phyloP scores from a whole-genome alignment of 345 rosid genomes.

The Camelina hispida region DNA sequence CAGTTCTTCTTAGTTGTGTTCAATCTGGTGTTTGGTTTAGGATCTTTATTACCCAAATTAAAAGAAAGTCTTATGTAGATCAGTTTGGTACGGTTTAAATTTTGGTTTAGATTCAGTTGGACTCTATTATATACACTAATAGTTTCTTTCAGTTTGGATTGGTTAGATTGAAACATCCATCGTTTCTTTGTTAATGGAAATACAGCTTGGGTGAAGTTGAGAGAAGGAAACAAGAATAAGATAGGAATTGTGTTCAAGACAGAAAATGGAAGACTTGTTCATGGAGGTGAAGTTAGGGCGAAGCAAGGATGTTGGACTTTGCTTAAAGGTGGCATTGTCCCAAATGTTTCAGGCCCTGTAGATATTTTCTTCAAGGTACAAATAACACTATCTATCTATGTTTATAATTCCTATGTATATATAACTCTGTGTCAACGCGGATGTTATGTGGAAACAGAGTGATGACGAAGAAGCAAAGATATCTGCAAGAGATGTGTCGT shows the following conservation, averaged over 20 bases:
- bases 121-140: background rate
- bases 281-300: conserved; percentile 59
- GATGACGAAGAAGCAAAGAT: conserved; percentile 52
- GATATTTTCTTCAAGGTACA: conserved; percentile 65
- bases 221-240: conserved; percentile 49
- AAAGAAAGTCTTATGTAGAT: background rate
- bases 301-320: conserved; percentile 77
- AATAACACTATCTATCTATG: background rate
- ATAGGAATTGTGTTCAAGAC: conserved; percentile 55
- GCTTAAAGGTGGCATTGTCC: conserved; percentile 72
- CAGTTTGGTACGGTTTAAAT: background rate
- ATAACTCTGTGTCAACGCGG: background rate
- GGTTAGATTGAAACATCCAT: conserved; percentile 5
- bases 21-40: background rate
- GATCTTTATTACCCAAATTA: background rate
- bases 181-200: background rate
- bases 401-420: background rate
- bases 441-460: conserved; percentile 47
- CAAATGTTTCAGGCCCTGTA: conserved; percentile 54
- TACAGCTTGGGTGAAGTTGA: conserved; percentile 74
- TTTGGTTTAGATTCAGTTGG: background rate
- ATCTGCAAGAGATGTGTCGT: conserved; percentile 59
- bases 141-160: background rate
- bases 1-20: background rate
- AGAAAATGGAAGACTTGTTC: conserved; percentile 46